These are phyloP conservation scores for Dothideomycetes sp. DNA, from an alignment of 2,329 filamentous ascomycete genomes.

Conservation along the genomic window DNA sequence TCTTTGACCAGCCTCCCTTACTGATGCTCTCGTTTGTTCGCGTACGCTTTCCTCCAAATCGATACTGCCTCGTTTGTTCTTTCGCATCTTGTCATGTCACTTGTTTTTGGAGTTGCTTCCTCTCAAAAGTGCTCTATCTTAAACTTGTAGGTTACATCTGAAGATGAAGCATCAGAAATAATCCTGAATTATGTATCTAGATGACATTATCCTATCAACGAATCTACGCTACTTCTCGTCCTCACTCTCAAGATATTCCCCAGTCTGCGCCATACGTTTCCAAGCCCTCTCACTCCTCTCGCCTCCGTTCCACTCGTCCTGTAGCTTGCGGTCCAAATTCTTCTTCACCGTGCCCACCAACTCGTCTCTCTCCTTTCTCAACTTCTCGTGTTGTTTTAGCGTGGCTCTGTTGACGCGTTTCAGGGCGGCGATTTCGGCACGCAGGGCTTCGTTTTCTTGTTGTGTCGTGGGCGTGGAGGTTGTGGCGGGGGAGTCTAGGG, in stretches of 20 bases:
- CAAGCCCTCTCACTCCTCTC: constrained; percentile 10
- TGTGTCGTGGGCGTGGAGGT: constrained; percentile 15
- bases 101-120: no score
- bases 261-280: constrained; percentile 1
- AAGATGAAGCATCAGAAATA: no score
- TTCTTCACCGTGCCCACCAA: constrained; percentile 21
- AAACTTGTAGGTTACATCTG: no score
- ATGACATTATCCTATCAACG: neutral
- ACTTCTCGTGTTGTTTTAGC: constrained; percentile 35
- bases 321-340: neutral
- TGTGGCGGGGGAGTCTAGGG: constrained; percentile 21
- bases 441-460: constrained; percentile 24
- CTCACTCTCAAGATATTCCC: constrained; percentile 4
- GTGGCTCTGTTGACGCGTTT: constrained; percentile 38
- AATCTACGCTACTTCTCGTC: constrained; percentile 2
- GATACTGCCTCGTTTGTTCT: no score
- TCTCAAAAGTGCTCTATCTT: no score
- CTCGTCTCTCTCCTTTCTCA: constrained; percentile 34
- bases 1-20: no score
- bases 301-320: constrained; percentile 1
- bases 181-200: no score
- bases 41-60: no score
- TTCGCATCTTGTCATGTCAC: no score
- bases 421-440: constrained; percentile 34
- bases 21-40: no score